Conservation (phyloP, 2,329 filamentous ascomycete genomes). For the Xylaria sp. region DNA sequence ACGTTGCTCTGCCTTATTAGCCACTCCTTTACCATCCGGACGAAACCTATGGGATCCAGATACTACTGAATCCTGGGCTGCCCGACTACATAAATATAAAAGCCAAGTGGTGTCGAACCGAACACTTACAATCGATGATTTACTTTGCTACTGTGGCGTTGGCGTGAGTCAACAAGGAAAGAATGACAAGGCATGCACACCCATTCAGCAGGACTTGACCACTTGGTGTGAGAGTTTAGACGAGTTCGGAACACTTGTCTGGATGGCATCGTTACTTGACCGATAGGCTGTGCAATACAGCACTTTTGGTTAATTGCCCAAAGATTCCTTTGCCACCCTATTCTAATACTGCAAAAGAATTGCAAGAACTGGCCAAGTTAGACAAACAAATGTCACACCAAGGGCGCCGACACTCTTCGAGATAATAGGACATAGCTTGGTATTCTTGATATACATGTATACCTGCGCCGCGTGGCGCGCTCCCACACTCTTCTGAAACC, state of each 20-base stretch:
- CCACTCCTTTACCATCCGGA: slow-evolving; percentile 36
- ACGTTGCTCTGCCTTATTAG: slow-evolving; percentile 23
- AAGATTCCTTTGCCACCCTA: neutral
- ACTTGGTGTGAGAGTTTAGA: slow-evolving; percentile 47
- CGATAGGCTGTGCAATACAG: neutral
- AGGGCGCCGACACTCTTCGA: no score
- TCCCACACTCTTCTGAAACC: neutral
- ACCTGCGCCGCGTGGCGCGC: no score
- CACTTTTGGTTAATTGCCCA: neutral
- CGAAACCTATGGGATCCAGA: slow-evolving; percentile 43
- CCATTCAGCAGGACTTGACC: slow-evolving; percentile 34
- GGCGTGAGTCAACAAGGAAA: neutral
- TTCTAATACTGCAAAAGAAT: no score
- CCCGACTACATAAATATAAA: slow-evolving; percentile 34
- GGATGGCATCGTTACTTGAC: slow-evolving; percentile 51
- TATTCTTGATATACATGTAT: no score
- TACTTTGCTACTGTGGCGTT: neutral
- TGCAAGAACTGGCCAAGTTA: no score
- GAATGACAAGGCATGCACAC: slow-evolving; percentile 1
- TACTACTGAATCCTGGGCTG: slow-evolving; percentile 37
- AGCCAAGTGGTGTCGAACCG: slow-evolving; percentile 10
- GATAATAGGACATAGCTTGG: no score
- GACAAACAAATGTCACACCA: no score
- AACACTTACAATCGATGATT: slow-evolving; percentile 31
- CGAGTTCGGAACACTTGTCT: slow-evolving; percentile 45